Base-by-base conservation (phyloP, 1,284 basidiomycete genomes). In the Cutaneotrichosporon dermatis region DNA sequence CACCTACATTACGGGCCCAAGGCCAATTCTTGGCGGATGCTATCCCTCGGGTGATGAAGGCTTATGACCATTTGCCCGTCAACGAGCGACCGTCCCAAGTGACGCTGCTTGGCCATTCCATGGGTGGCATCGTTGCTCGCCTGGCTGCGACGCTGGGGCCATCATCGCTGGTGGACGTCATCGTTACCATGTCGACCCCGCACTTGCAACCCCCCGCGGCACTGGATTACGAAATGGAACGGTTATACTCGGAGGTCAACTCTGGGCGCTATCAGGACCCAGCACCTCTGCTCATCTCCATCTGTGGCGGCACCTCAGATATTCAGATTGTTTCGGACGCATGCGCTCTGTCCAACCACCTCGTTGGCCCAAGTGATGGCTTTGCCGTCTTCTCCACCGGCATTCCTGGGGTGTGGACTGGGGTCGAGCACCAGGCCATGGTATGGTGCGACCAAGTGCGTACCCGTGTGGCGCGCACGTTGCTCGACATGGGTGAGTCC, bases 401-500 rank as follows among this genome's bases (percentile, higher is more conserved):
- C 1, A 80, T 99, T 12, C 89, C 94, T 45, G 89, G 90, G 10
- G 86, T 88, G 2, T 97, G 94, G 92, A 92, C 93, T 0, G 90
- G 92, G 1, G 90, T 98, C 3, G 95, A 95, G 42, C 96, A 99
- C 76, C 85, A 88, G 53, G 93, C 92, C 57, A 95, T 98, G 84
- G 90, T 98, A 10, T 99, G 96, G 96, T 99, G 96, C 74, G 91
- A 98, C 76, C 96, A 99, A 77, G 86, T 98, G n/a, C 86, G 96
- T 36, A 90, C 88, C 86, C 84, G 86, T 39, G 81, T 98, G 12
- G 95, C 94, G 2, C 82, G 88, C 48, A 85, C 86, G 6, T 83
- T 88, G 9, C 79, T 97, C 5, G 87, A 90, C 63, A 81, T 92
- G 51, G 84, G 83, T 2, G 73, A 66, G 15, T 13, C 16, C 0